Evolutionary conservation across 768 basidiomycete species (phyloP).

Genomic region (Lyophyllum decastes): DNA sequence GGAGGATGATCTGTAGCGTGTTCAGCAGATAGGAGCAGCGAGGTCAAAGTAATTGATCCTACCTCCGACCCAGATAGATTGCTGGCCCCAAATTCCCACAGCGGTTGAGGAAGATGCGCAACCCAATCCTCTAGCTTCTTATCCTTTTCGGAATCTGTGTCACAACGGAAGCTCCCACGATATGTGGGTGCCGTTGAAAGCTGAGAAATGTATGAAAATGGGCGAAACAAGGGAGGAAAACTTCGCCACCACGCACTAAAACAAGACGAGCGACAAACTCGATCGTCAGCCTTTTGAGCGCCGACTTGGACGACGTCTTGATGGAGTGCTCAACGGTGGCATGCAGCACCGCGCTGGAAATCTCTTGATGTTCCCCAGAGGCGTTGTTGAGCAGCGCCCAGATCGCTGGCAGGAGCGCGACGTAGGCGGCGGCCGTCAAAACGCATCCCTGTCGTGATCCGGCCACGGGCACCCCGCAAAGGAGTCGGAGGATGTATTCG

Average conservation of each 20-base stretch:
- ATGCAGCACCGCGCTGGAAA: conserved; percentile 40
- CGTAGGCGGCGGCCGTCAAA: conserved; percentile 60
- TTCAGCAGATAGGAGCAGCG: conserved; percentile 8
- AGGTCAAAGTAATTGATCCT: conserved; percentile 12
- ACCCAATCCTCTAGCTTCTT: conserved; percentile 64
- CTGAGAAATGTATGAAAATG: conserved; percentile 33
- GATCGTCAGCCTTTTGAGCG: conserved; percentile 64
- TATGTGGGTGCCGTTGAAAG: conserved; percentile 60
- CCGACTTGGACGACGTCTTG: conserved; percentile 57
- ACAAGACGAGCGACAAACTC: conserved; percentile 75
- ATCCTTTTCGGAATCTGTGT: conserved; percentile 24
- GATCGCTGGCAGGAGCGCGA: conserved; percentile 70
- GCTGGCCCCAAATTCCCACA: conserved; percentile 81
- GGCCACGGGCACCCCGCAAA: conserved; percentile 50
- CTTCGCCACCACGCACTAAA: conserved; percentile 50
- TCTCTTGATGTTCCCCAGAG: conserved; percentile 16
- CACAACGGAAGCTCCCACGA: conserved; percentile 46
- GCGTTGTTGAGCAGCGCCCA: conserved; percentile 70
- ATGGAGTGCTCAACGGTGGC: conserved; percentile 70
- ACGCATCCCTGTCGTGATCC: conserved; percentile 47
- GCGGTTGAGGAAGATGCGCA: conserved; percentile 68
- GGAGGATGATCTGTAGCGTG: conserved; percentile 49
- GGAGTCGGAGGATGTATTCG: conserved; percentile 60
- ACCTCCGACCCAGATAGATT: conserved; percentile 67
- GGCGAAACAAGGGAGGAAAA: conserved; percentile 3